These are phyloP conservation scores for Fusarium sp. DNA, from an alignment of 2,329 filamentous ascomycete genomes.

Conservation along the genomic window DNA sequence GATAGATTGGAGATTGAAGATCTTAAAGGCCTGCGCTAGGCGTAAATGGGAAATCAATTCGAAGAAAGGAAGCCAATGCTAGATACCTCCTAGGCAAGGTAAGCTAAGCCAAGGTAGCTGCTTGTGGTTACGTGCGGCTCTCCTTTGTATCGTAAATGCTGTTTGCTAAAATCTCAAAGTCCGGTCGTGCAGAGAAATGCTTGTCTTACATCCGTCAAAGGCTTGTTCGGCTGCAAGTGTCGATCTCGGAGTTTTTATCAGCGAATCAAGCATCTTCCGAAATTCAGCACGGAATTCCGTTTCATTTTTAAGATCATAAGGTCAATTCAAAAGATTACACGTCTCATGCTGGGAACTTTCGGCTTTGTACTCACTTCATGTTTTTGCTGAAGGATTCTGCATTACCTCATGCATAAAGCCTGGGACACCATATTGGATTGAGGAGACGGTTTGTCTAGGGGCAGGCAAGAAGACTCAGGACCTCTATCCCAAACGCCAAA, in stretches of 20 bases:
- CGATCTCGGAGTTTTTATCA: neutral
- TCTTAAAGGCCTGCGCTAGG: constrained; percentile 10
- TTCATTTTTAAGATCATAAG: neutral
- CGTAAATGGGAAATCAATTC: constrained; percentile 20
- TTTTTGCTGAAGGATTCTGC: neutral
- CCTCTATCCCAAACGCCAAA: neutral
- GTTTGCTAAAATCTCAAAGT: neutral
- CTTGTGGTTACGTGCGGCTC: neutral
- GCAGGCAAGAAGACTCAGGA: too few species aligned
- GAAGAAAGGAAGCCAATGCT: neutral
- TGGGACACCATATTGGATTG: neutral
- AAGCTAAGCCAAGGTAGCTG: too few species aligned
- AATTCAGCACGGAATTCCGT: neutral
- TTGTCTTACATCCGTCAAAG: neutral
- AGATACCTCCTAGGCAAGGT: neutral
- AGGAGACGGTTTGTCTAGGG: neutral
- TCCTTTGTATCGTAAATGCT: neutral
- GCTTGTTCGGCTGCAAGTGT: neutral
- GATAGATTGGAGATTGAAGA: constrained; percentile 2
- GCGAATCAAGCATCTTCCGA: neutral
- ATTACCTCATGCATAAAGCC: neutral
- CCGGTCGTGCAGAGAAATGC: neutral
- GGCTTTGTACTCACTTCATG: neutral
- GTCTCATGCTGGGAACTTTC: too few species aligned
- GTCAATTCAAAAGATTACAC: neutral